Evolutionary conservation across 306 rosid genomes (phyloP), one percentile per base, ranked within the genome.

Genomic region (Lupinus albus): DNA sequence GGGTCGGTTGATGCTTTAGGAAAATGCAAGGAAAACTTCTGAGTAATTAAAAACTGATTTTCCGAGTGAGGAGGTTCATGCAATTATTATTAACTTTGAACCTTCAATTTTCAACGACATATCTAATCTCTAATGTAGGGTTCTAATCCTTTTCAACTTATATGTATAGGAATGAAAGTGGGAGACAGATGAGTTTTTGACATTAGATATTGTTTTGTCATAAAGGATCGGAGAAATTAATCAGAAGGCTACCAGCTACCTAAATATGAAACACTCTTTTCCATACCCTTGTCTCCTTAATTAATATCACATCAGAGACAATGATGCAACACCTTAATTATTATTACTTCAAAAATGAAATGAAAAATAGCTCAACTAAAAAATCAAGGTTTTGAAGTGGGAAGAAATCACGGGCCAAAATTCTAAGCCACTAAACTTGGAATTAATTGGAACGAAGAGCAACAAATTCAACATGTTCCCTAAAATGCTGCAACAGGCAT

Each of bases 241-340:
- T 39, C 30, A 51, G 21, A 82, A 74, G 50, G 62, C 47, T 54
- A 79, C 78, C 30, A 1, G 14, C 8, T 64, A 62, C 78, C 82
- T 72, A 79, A 66, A 52, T 33, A 41, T 68, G 11, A 25, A n/a
- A 17, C 18, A 9, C 20, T 42, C 46, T 54, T 11, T 55, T 14
- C 45, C 13, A 6, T 38, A n/a, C n/a, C 41, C 2, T 6, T 33
- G 38, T 4, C 7, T 18, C 17, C 50, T 0, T 53, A 1, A n/a
- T 25, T 25, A 2, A 4, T 61, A 56, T 51, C 71, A 68, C 59
- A 17, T 68, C 68, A 50, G 42, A 42, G 36, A 78, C 47, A 57
- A 73, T 7, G 79, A 61, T 25, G 38, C 64, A 33, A 16, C 66
- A 78, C 61, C 71, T 57, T 73, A 56, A 13, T 48, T 59, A 15